phyloP scores from a whole-genome alignment of 2,329 filamentous ascomycete species.

The Nemania serpens region DNA sequence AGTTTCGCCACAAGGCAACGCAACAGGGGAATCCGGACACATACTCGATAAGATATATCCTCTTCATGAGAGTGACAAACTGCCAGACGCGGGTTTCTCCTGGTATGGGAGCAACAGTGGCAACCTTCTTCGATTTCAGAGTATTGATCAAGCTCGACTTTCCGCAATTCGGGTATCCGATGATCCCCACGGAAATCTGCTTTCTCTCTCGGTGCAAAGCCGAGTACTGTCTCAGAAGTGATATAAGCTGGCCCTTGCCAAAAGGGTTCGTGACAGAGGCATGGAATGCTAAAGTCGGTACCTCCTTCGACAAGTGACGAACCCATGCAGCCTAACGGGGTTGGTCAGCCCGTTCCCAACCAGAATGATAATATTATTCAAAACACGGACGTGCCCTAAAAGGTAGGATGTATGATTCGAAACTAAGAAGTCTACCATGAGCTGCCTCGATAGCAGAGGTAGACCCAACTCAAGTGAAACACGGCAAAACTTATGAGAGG shows the following conservation, averaged over 20 bases:
- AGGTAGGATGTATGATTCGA: slow-evolving; percentile 83
- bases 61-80: slow-evolving; percentile 93
- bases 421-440: slow-evolving; percentile 95
- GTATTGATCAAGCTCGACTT: slow-evolving; percentile 96
- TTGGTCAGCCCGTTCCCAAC: slow-evolving; percentile 7
- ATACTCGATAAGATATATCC: slow-evolving; percentile 84
- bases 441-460: slow-evolving; percentile 65
- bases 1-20: background rate
- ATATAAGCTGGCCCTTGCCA: slow-evolving; percentile 92
- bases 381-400: slow-evolving; percentile 11
- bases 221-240: slow-evolving; percentile 90
- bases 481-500: slow-evolving; percentile 74
- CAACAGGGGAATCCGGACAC: background rate
- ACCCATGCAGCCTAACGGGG: slow-evolving; percentile 79
- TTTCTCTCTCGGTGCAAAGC: slow-evolving; percentile 87
- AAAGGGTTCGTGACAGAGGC: slow-evolving; percentile 95
- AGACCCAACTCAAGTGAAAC: slow-evolving; percentile 98
- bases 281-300: slow-evolving; percentile 93
- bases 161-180: slow-evolving; percentile 88
- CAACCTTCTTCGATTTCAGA: slow-evolving; percentile 89
- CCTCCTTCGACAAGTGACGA: slow-evolving; percentile 81
- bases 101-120: slow-evolving; percentile 90
- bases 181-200: slow-evolving; percentile 90
- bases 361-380: background rate
- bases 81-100: slow-evolving; percentile 98